A percentile compares a stretch with the other conserved stretches of the same genome.
Evolutionary conservation across 208 protist species (phyloP).

Genomic region (Leishmania major): DNA sequence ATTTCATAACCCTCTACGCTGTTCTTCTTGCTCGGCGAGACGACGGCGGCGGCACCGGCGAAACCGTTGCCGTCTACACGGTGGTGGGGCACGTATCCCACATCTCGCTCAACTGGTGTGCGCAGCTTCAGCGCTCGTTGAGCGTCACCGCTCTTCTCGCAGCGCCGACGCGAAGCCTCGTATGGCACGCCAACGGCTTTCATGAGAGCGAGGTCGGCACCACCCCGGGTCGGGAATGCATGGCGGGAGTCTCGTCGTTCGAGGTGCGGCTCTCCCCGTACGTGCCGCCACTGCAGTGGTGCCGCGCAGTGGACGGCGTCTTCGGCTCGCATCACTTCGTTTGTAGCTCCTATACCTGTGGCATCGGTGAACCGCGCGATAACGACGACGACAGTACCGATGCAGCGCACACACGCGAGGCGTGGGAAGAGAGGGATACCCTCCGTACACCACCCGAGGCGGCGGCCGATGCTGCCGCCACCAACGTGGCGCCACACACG

Average conservation of each 20-base stretch:
- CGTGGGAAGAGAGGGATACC: neutral
- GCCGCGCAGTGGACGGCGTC: constrained; percentile 53
- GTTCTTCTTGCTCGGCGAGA: constrained; percentile 1
- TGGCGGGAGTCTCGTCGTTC: neutral
- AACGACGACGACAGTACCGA: neutral
- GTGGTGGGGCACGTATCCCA: constrained; percentile 18
- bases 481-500: no score
- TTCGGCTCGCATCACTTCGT: constrained; percentile 53
- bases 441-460: neutral
- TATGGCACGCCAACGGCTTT: neutral
- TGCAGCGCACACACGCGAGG: neutral
- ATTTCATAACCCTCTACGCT: constrained; percentile 23
- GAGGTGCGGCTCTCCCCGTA: constrained; percentile 48
- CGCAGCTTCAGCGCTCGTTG: constrained; percentile 53
- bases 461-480: neutral
- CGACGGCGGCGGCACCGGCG: no score
- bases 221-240: no score
- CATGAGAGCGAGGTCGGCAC: neutral
- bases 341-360: constrained; percentile 27
- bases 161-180: neutral
- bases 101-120: constrained; percentile 60
- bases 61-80: constrained; percentile 2
- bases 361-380: neutral
- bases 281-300: constrained; percentile 55
- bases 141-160: constrained; percentile 43